Evolutionary conservation across 1,284 basidiomycete genomes (phyloP), one percentile per base, ranked within the genome.

Genomic region (Apiotrichum akiyoshidainum): DNA sequence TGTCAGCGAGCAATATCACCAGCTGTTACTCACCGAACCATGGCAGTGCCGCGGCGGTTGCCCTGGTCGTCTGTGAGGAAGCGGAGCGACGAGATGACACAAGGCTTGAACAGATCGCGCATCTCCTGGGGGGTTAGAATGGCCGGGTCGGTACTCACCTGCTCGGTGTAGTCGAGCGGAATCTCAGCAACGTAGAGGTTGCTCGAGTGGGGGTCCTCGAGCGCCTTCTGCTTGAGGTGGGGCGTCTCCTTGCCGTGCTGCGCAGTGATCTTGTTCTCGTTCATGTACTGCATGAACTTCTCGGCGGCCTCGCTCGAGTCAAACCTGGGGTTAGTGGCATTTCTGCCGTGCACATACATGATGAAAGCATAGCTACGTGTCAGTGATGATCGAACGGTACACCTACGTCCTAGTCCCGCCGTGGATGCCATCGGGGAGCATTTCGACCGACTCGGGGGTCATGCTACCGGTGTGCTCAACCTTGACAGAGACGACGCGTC

Each of bases 171-270:
- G 46, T 45, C 59, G 22, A 66, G 57, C 10, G 69, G 68, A 4
- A 75, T 65, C 44, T 73, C 72, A 5, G 68, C 63, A 7, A 75
- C 67, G 52, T 75, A 75, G 40, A 74, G 61, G 52, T 74, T 75
- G 48, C 64, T 68, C 8, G 72, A 74, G 52, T 65, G 56, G 0
- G 66, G 66, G 61, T 75, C 71, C 56, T 73, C 72, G 19, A 66
- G 65, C 5, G 67, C 66, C 56, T 71, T 68, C 50, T 67, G 68
- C 45, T 72, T 65, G 42, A 69, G 68, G 48, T 71, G 67, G 22
- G 65, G 69, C 42, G 73, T 71, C 52, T 75, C 73, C 68, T 73
- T 70, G 58, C 62, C 71, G 54, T 64, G 67, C 49, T 68, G 69
- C 52, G 66, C 70, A 2, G 60, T 33, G 19, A 69, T 47, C 10